Evolutionary conservation across 1,139 yeast species (phyloP).

Genomic region (Scheffersomyces illinoinensis): DNA sequence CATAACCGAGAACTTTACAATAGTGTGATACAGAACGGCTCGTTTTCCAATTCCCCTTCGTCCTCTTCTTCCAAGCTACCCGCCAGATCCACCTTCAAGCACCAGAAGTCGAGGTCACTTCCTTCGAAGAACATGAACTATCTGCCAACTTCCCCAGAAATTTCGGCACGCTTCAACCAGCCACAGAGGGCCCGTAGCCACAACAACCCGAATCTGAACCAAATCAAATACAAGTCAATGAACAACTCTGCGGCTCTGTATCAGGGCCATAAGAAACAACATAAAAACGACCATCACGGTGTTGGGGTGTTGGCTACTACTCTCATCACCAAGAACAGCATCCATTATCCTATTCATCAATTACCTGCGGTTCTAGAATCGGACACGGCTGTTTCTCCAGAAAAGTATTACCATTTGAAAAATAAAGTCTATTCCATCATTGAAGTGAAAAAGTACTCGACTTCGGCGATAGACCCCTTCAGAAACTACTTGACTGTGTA

Average conservation of each 20-base stretch:
- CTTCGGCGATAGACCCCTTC: slow-evolving; percentile 58
- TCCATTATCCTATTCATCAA: slow-evolving; percentile 24
- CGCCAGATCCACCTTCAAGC: background rate
- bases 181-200: background rate
- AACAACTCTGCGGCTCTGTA: background rate
- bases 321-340: slow-evolving; percentile 6
- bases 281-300: background rate
- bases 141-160: background rate
- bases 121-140: background rate
- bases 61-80: background rate
- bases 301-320: slow-evolving; percentile 2
- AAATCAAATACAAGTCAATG: background rate
- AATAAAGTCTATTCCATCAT: slow-evolving; percentile 36
- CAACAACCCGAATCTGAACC: background rate
- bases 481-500: slow-evolving; percentile 71
- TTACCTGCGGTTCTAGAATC: slow-evolving; percentile 15
- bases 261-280: background rate
- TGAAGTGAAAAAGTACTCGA: slow-evolving; percentile 67
- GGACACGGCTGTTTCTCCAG: slow-evolving; percentile 9
- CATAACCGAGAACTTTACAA: background rate
- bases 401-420: slow-evolving; percentile 26
- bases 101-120: background rate
- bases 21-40: background rate
- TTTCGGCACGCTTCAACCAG: background rate
- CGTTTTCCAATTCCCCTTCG: background rate